Evolutionary conservation across 164 flowering plant species (phyloP).

Genomic region (Sextonia rubra): DNA sequence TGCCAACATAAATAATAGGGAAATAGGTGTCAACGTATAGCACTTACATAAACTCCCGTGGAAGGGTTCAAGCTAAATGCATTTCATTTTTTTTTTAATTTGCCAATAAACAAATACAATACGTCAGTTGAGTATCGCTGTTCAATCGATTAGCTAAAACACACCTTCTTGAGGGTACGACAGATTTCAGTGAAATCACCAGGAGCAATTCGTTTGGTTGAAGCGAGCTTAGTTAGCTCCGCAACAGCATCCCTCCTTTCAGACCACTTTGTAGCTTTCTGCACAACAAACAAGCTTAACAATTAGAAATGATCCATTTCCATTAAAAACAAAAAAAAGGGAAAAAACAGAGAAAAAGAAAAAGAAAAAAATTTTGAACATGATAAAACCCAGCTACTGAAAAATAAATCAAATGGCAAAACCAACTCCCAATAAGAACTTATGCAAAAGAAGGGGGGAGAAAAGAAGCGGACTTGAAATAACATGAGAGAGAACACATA

Average conservation of each 20-base stretch:
- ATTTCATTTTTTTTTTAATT: too few relatives aligned
- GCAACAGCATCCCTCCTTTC: constrained; percentile 96
- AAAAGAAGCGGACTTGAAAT: not conserved
- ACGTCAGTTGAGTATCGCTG: not conserved
- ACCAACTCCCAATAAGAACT: not conserved
- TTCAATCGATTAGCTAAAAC: not conserved
- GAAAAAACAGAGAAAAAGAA: too few relatives aligned
- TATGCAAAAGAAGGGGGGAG: not conserved
- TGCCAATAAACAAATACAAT: too few relatives aligned
- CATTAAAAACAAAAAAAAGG: too few relatives aligned
- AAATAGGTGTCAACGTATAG: too few relatives aligned
- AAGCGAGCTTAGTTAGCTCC: constrained; percentile 89
- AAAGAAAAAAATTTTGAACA: not conserved
- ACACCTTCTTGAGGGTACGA: constrained; percentile 89
- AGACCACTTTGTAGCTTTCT: constrained; percentile 99
- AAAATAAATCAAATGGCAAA: not conserved
- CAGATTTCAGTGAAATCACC: constrained; percentile 94
- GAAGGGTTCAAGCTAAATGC: too few relatives aligned
- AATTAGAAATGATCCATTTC: not conserved
- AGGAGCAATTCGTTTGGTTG: constrained; percentile 84
- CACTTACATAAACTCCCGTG: too few relatives aligned
- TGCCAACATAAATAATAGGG: too few relatives aligned
- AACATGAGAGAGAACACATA: constrained; percentile 33
- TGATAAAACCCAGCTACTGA: not conserved
- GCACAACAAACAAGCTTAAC: constrained; percentile 3